Percentiles rank a stretch among this genome's conserved stretches.
phyloP scores from a whole-genome alignment of 1,284 basidiomycete species.

The Moesziomyces sp. region DNA sequence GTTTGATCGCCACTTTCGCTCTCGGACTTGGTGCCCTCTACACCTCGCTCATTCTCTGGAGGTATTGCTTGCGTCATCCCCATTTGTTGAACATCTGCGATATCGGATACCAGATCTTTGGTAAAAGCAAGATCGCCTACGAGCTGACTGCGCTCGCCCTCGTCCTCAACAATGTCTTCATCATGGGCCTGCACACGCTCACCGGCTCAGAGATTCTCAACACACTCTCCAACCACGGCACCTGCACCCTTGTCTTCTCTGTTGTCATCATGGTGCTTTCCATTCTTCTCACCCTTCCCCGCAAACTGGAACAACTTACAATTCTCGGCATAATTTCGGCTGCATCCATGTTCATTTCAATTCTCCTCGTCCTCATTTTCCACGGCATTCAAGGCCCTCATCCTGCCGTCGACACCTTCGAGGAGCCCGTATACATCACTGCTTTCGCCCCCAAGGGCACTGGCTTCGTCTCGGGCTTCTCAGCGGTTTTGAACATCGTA shows the following conservation, averaged over 20 bases:
- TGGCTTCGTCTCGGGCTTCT: slow-evolving; percentile 73
- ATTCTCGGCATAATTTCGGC: slow-evolving; percentile 59
- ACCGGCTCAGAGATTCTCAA: slow-evolving; percentile 71
- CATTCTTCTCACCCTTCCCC: slow-evolving; percentile 53
- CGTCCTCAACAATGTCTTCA: slow-evolving; percentile 61
- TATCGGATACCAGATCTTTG: slow-evolving; percentile 73
- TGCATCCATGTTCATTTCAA: slow-evolving; percentile 58
- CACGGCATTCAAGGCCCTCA: slow-evolving; percentile 49
- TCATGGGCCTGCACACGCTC: slow-evolving; percentile 58
- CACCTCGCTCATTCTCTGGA: slow-evolving; percentile 70
- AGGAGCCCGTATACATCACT: slow-evolving; percentile 46
- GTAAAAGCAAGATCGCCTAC: slow-evolving; percentile 71
- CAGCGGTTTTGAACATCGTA: slow-evolving; percentile 70
- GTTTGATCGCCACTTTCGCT: slow-evolving; percentile 55
- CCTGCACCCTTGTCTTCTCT: slow-evolving; percentile 74
- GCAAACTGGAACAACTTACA: slow-evolving; percentile 61
- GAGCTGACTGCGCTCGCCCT: slow-evolving; percentile 67
- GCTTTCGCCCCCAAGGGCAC: slow-evolving; percentile 69
- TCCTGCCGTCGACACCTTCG: slow-evolving; percentile 39
- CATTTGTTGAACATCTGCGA: slow-evolving; percentile 74
- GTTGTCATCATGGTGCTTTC: slow-evolving; percentile 63
- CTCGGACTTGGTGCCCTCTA: slow-evolving; percentile 57
- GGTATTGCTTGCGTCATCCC: slow-evolving; percentile 75
- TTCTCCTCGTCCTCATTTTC: slow-evolving; percentile 57
- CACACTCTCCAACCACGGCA: slow-evolving; percentile 73